phyloP scores from a whole-genome alignment of 2,329 filamentous ascomycete genomes.

The Cytospora paraplurivora region DNA sequence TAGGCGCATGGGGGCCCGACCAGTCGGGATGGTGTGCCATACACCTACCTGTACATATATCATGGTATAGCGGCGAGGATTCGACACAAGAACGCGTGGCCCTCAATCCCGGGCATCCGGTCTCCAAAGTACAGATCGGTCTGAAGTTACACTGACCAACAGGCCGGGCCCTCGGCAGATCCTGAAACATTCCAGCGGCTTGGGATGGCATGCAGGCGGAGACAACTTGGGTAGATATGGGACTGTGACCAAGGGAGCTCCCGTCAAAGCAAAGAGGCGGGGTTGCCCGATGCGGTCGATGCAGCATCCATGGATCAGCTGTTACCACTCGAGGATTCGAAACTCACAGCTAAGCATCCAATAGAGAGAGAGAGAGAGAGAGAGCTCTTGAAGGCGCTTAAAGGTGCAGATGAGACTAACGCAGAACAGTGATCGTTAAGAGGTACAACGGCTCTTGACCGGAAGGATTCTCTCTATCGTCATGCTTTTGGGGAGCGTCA shows the following conservation, averaged over 20 bases:
- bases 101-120: neutral
- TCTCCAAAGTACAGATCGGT: neutral
- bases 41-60: neutral
- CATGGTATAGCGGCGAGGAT: neutral
- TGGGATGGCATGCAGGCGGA: conserved; percentile 5
- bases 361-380: neutral
- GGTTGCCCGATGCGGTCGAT: neutral
- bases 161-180: neutral
- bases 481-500: neutral
- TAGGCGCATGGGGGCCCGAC: neutral
- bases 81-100: neutral
- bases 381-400: no score
- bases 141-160: neutral
- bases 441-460: neutral
- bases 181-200: conserved; percentile 9
- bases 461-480: neutral
- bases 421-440: neutral
- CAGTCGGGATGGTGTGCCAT: neutral
- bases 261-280: conserved; percentile 17
- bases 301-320: neutral
- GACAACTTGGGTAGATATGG: neutral
- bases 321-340: neutral
- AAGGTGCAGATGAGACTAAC: neutral
- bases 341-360: neutral
- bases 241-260: conserved; percentile 17